Conservation (phyloP, 106 monocot species). For the Acorus calamus region DNA sequence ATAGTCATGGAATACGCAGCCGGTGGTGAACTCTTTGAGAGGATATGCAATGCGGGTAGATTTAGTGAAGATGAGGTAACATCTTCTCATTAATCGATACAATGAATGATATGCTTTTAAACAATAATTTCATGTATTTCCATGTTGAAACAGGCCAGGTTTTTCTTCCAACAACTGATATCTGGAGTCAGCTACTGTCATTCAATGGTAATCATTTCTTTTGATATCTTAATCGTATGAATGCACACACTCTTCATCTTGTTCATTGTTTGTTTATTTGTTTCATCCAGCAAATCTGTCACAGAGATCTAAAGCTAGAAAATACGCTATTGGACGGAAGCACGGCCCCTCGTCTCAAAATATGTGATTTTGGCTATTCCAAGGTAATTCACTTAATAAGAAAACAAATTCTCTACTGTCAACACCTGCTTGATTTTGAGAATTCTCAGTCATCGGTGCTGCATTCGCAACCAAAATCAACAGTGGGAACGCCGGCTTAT, state of each 20-base stretch:
- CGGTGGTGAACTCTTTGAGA: conserved; percentile 80
- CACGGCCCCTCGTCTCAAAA: conserved; percentile 55
- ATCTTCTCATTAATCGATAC: background rate
- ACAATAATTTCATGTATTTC: no score
- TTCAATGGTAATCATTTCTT: conserved; percentile 41
- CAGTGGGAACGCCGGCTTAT: conserved; percentile 80
- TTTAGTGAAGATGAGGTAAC: conserved; percentile 81
- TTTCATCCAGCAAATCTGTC: conserved; percentile 61
- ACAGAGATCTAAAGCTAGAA: conserved; percentile 73
- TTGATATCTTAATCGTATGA: background rate
- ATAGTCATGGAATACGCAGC: conserved; percentile 90
- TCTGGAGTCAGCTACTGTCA: conserved; percentile 88
- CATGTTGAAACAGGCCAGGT: conserved; percentile 41
- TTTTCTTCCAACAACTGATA: conserved; percentile 81
- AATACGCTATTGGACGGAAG: conserved; percentile 77
- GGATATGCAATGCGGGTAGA: conserved; percentile 72
- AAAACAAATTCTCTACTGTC: background rate
- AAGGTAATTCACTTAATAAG: conserved; percentile 29
- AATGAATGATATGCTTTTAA: background rate
- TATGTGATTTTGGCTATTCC: conserved; percentile 84
- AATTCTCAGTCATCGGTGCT: conserved; percentile 45
- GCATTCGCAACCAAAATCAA: conserved; percentile 82
- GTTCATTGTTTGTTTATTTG: background rate
- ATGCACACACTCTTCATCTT: background rate
- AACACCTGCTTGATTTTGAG: background rate